A percentile compares a stretch with the other conserved stretches of the same genome.
Conservation (phyloP, 371 early-diverging fungal genomes). For the Mucor mucedo region DNA sequence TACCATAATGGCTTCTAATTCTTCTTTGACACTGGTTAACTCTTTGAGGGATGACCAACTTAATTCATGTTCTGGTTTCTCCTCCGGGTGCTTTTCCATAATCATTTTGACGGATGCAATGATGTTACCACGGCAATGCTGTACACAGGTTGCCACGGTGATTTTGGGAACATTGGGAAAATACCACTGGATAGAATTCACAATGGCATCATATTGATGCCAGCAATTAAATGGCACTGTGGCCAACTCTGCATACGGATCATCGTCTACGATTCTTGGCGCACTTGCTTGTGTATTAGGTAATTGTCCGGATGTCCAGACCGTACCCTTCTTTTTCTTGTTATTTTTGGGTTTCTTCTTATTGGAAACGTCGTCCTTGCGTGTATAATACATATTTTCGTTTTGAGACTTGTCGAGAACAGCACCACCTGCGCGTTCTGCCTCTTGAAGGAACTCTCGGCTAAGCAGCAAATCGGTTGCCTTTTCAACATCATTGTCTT, state of each 20-base stretch:
- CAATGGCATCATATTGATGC: slow-evolving; percentile 39
- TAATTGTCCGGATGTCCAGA: slow-evolving; percentile 26
- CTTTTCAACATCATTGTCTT: slow-evolving; percentile 42
- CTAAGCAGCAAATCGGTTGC: slow-evolving; percentile 46
- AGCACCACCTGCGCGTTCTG: slow-evolving; percentile 1
- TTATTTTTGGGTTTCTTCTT: slow-evolving; percentile 17
- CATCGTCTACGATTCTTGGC: slow-evolving; percentile 1
- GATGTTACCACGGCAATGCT: slow-evolving; percentile 27
- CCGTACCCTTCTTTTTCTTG: neutral
- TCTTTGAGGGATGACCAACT: slow-evolving; percentile 28
- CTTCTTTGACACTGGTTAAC: slow-evolving; percentile 30
- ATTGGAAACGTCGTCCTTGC: slow-evolving; percentile 18
- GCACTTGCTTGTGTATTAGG: slow-evolving; percentile 10
- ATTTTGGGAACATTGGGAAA: slow-evolving; percentile 20
- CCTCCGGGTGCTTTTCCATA: slow-evolving; percentile 28
- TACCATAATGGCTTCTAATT: slow-evolving; percentile 49
- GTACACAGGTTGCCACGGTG: slow-evolving; percentile 19
- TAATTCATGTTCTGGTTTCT: slow-evolving; percentile 24
- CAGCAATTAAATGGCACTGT: slow-evolving; percentile 43
- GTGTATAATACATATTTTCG: neutral
- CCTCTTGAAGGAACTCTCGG: slow-evolving; percentile 25
- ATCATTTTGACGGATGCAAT: slow-evolving; percentile 28
- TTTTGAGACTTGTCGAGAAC: slow-evolving; percentile 9
- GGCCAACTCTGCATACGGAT: slow-evolving; percentile 21
- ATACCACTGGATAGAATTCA: slow-evolving; percentile 5